Percentiles rank a stretch among this genome's conserved stretches.
These are phyloP conservation scores for Penicillium tannophilum DNA, from an alignment of 495 filamentous ascomycete genomes.

Conservation along the genomic window DNA sequence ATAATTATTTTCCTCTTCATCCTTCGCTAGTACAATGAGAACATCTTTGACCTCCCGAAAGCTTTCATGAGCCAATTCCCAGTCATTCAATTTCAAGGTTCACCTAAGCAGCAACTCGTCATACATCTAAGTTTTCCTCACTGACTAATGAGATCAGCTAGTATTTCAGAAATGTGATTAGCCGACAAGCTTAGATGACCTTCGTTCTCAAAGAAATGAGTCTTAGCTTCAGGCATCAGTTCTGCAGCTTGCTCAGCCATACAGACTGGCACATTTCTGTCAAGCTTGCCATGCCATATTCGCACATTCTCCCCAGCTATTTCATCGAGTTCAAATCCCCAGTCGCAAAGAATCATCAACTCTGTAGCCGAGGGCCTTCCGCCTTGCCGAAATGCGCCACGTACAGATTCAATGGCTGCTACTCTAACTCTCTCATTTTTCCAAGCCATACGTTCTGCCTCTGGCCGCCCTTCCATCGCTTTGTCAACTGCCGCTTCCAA, in stretches of 20 bases:
- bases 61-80: too few species aligned
- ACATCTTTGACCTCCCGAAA: too few species aligned
- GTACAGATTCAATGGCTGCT: not conserved
- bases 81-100: too few species aligned
- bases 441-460: constrained; percentile 3
- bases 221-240: not conserved
- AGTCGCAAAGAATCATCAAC: constrained; percentile 11
- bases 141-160: constrained; percentile 6
- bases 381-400: constrained; percentile 13
- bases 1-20: too few species aligned
- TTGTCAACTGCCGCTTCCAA: constrained; percentile 5
- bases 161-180: constrained; percentile 8
- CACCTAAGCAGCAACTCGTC: too few species aligned
- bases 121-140: not conserved
- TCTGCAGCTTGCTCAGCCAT: constrained; percentile 16
- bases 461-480: constrained; percentile 4
- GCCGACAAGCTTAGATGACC: constrained; percentile 12
- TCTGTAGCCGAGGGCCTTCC: constrained; percentile 5
- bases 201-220: constrained; percentile 8
- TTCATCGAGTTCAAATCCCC: constrained; percentile 12
- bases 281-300: constrained; percentile 17
- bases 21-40: too few species aligned
- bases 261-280: constrained; percentile 11
- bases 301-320: constrained; percentile 6
- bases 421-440: not conserved